Evolutionary conservation across 768 basidiomycete genomes (phyloP).

Genomic region (Hypholoma fasciculare): DNA sequence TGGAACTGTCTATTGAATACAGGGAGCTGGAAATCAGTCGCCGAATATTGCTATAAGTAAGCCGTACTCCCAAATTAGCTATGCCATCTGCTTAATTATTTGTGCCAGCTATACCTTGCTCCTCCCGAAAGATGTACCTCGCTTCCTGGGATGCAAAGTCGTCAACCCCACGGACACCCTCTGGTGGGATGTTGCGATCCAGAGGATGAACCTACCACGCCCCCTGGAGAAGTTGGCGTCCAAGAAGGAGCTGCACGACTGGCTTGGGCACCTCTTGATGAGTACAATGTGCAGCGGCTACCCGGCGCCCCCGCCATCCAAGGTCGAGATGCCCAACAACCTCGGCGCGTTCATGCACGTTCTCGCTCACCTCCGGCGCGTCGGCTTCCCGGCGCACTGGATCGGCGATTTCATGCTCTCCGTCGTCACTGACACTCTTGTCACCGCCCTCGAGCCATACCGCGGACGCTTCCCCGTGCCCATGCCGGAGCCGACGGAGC

Average conservation of each 20-base stretch:
- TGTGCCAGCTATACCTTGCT: too few species aligned
- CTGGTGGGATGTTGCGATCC: conserved; percentile 15
- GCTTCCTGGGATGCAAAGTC: too few species aligned
- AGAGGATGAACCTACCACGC: conserved; percentile 9
- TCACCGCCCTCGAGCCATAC: conserved; percentile 13
- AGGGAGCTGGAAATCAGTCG: too few species aligned
- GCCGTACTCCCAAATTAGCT: too few species aligned
- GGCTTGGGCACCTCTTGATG: conserved; percentile 17
- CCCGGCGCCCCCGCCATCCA: conserved; percentile 9
- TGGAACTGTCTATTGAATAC: too few species aligned
- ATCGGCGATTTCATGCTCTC: conserved; percentile 20
- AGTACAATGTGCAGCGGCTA: conserved; percentile 14
- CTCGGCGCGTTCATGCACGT: conserved; percentile 7
- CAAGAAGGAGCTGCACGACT: conserved; percentile 13
- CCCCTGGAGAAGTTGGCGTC: conserved; percentile 11
- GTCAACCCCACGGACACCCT: too few species aligned
- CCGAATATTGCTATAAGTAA: too few species aligned
- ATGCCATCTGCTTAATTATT: too few species aligned
- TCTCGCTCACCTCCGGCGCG: conserved; percentile 12
- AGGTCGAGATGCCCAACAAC: conserved; percentile 20
- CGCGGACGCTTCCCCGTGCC: conserved; percentile 14
- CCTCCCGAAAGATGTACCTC: neutral
- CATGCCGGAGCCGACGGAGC: neutral
- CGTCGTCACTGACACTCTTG: conserved; percentile 14
- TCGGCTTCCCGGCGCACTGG: conserved; percentile 22